These are phyloP conservation scores for Talaromyces verruculosus DNA, from an alignment of 2,329 filamentous ascomycete species.

Conservation along the genomic window DNA sequence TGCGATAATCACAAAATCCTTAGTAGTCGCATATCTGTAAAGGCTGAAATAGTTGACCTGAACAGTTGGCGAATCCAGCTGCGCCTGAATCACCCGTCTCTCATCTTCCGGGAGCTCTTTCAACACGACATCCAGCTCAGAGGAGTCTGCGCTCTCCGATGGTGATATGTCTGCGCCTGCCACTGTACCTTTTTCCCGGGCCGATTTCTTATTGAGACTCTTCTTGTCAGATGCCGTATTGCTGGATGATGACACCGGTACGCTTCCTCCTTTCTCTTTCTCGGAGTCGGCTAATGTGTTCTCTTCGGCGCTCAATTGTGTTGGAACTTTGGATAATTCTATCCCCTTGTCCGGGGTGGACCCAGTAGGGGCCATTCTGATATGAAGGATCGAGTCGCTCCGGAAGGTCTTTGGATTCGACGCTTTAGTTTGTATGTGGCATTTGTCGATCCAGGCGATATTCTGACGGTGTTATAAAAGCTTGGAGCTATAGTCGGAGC, in stretches of 20 bases:
- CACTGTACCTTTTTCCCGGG: conserved; percentile 20
- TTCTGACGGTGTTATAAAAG: neutral
- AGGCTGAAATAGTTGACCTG: conserved; percentile 65
- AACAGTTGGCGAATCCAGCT: conserved; percentile 64
- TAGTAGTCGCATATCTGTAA: conserved; percentile 68
- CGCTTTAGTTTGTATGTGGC: neutral
- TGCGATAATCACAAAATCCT: conserved; percentile 63
- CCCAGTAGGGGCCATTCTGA: neutral
- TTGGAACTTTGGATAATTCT: neutral
- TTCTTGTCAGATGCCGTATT: neutral
- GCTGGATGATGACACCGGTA: neutral
- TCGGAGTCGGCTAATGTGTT: conserved; percentile 1
- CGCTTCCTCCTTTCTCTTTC: neutral
- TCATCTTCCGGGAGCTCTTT: conserved; percentile 65
- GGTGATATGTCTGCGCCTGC: conserved; percentile 24
- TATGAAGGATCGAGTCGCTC: neutral
- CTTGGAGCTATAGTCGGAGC: neutral
- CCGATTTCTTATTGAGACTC: neutral
- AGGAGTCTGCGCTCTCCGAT: conserved; percentile 33
- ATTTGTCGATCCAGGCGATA: neutral
- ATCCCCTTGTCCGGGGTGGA: neutral
- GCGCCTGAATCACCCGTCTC: conserved; percentile 64
- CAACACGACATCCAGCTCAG: conserved; percentile 55
- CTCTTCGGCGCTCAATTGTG: conserved; percentile 1
- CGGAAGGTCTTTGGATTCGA: neutral